phyloP scores from a whole-genome alignment of 176 grass and related monocot genomes.

The Canna indica region DNA sequence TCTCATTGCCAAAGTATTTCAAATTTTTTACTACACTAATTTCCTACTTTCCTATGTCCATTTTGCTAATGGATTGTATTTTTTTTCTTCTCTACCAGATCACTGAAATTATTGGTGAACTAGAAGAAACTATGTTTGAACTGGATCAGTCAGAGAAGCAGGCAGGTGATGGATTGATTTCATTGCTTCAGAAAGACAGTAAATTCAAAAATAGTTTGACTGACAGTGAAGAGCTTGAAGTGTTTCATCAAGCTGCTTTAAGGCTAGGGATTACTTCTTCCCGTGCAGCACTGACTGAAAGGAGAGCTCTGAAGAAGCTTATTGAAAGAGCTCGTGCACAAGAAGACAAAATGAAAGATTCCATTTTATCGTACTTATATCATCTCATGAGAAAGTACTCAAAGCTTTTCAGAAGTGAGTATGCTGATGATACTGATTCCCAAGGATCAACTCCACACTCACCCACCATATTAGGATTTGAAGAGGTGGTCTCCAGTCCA shows the following conservation, averaged over 20 bases:
- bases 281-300: slow-evolving; percentile 74
- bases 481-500: slow-evolving; percentile 70
- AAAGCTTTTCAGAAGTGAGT: slow-evolving; percentile 88
- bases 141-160: slow-evolving; percentile 86
- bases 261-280: slow-evolving; percentile 90
- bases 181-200: slow-evolving; percentile 67
- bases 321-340: slow-evolving; percentile 67
- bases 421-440: slow-evolving; percentile 87
- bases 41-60: not conserved
- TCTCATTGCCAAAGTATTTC: not conserved
- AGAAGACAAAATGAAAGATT: slow-evolving; percentile 85
- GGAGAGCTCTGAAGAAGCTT: slow-evolving; percentile 93
- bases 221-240: slow-evolving; percentile 73
- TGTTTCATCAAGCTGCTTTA: slow-evolving; percentile 77
- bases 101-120: slow-evolving; percentile 50
- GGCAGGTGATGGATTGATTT: slow-evolving; percentile 87
- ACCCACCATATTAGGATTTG: slow-evolving; percentile 61
- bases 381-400: slow-evolving; percentile 95
- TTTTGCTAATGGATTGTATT: slow-evolving; percentile 6
- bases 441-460: slow-evolving; percentile 82
- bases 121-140: slow-evolving; percentile 71
- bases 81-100: slow-evolving; percentile 32
- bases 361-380: slow-evolving; percentile 68
- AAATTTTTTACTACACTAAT: not conserved
- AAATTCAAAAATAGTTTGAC: slow-evolving; percentile 39